Evolutionary conservation across 495 filamentous ascomycete genomes (phyloP), one percentile per base, ranked within the genome.

Genomic region (Acidiella bohemica): DNA sequence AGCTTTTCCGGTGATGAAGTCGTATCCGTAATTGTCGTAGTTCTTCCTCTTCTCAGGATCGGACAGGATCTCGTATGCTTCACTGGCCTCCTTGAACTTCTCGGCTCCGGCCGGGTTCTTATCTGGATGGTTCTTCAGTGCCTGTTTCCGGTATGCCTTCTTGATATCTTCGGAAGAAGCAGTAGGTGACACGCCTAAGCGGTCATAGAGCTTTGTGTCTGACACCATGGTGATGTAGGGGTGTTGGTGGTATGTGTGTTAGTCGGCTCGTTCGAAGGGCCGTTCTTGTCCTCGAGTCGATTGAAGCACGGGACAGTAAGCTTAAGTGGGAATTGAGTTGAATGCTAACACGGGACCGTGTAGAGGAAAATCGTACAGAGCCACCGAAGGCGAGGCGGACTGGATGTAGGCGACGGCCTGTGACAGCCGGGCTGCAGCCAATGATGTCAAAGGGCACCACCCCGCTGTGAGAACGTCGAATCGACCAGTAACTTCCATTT

Each of bases 11-110:
- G 88, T 88, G 28, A 96, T 67, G 61, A 85, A 94, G 44, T 97
- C 90, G 34, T 96, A 76, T 44, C 90, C 90, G 55, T 73, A 95
- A 58, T 92, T 81, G 53, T 97, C 92, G 56, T 97, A 97, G 17
- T 77, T 78, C 63, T 93, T 93, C 41, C 90, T 80, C 60, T 96
- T 96, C 54, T 96, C 92, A 24, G 90, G 87, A 57, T 97, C 90
- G 48, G 82, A 88, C 9, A 97, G 77, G 54, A 97, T 88, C 66
- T 97, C 90, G 65, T 93, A 97, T 32, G 90, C 90, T 63, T 96
- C 88, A 1, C 84, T 93, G 36, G 84, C 76, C 51, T 96, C 88
- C 47, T 67, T 67, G 53, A 97, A 97, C 53, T 83, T 92, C 49
- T 96, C 88, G 39, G 75, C 65, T 17, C 85, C 80, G 13, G 70